These are phyloP conservation scores for Starmerella stigmatis DNA, from an alignment of 805 yeast species.

Conservation along the genomic window DNA sequence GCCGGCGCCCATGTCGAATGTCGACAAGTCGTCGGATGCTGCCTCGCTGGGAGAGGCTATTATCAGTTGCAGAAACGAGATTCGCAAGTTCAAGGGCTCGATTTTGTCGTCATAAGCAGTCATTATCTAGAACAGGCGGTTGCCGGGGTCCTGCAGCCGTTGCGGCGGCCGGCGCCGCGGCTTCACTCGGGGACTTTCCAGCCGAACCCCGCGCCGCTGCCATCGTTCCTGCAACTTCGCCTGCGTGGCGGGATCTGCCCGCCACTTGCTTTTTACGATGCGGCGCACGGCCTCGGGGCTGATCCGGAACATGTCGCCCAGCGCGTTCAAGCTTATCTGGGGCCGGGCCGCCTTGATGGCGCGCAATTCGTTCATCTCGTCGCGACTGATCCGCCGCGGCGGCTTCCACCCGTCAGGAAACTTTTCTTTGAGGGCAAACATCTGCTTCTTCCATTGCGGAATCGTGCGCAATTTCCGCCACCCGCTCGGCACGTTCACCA, in stretches of 20 bases:
- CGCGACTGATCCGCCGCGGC: conserved; percentile 51
- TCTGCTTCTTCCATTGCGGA: conserved; percentile 67
- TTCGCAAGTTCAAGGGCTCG: conserved; percentile 16
- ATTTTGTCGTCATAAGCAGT: conserved; percentile 1
- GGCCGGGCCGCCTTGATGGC: conserved; percentile 47
- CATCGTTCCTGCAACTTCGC: conserved; percentile 41
- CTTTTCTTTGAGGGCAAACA: conserved; percentile 51
- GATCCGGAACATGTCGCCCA: conserved; percentile 54
- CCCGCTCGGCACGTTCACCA: conserved; percentile 35
- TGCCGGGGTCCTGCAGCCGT: conserved; percentile 10
- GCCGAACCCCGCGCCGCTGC: conserved; percentile 39
- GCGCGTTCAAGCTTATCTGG: conserved; percentile 44
- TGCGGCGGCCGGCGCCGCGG: neutral
- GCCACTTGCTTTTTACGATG: conserved; percentile 68
- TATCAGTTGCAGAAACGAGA: conserved; percentile 14
- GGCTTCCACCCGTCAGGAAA: conserved; percentile 61
- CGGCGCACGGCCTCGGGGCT: conserved; percentile 78
- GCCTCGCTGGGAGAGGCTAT: conserved; percentile 6
- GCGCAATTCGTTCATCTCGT: conserved; percentile 56
- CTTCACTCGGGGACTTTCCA: conserved; percentile 15
- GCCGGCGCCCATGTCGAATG: neutral
- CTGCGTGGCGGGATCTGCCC: conserved; percentile 49
- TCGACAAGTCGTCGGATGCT: neutral
- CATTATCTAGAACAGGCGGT: conserved; percentile 8
- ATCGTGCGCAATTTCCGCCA: conserved; percentile 37